Evolutionary conservation across 2,329 filamentous ascomycete species (phyloP).

Genomic region (Talaromyces funiculosus): DNA sequence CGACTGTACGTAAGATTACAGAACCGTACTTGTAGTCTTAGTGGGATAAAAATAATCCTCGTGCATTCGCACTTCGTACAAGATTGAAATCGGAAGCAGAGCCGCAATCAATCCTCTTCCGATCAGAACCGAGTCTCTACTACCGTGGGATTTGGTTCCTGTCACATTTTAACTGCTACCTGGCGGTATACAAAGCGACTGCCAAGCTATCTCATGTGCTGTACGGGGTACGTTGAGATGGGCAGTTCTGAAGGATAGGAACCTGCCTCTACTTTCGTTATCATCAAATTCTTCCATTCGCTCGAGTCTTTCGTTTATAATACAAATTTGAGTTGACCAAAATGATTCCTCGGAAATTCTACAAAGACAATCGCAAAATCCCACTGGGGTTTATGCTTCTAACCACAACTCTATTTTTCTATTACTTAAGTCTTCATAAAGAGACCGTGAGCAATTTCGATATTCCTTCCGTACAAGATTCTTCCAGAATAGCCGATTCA

Average conservation of each 20-base stretch:
- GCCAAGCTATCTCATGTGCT: neutral
- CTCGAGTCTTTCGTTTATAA: neutral
- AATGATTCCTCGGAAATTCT: constrained; percentile 17
- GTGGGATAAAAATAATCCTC: neutral
- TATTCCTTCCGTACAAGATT: neutral
- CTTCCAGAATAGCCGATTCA: neutral
- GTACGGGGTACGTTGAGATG: neutral
- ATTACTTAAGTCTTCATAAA: constrained; percentile 21
- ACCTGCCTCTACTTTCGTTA: neutral
- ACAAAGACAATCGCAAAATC: constrained; percentile 23
- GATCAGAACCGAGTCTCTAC: neutral
- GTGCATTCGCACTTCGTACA: neutral
- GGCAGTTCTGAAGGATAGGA: neutral
- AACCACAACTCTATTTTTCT: constrained; percentile 20
- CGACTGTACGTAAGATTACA: neutral
- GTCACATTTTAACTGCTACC: neutral
- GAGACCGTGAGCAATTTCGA: neutral
- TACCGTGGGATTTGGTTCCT: neutral
- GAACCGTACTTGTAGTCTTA: neutral
- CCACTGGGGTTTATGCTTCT: constrained; percentile 22
- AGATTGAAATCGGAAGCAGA: neutral
- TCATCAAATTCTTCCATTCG: neutral
- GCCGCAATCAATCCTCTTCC: neutral
- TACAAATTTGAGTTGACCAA: neutral
- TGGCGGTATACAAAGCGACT: neutral